Evolutionary conservation across 2,329 filamentous ascomycete genomes (phyloP).

Genomic region (Verticillium isaacii): DNA sequence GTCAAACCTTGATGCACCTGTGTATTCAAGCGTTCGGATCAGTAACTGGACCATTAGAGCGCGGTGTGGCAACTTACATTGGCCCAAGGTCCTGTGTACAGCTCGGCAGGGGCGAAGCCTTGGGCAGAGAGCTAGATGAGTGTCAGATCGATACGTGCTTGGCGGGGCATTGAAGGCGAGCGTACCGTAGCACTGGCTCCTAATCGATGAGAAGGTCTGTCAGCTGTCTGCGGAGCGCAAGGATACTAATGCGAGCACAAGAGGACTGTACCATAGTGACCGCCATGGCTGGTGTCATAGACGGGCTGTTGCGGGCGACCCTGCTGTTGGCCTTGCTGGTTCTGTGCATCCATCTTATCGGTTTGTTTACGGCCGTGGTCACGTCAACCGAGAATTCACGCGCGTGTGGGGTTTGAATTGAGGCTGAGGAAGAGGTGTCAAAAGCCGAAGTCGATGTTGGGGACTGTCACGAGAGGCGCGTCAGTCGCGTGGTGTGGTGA

Average conservation of each 20-base stretch:
- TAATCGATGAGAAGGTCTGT: constrained; percentile 25
- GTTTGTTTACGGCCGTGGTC: not conserved
- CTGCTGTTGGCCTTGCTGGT: constrained; percentile 34
- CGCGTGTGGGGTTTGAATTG: too few species aligned
- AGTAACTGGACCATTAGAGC: not conserved
- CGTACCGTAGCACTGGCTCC: constrained; percentile 66
- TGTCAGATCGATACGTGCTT: not conserved
- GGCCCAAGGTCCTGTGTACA: constrained; percentile 91
- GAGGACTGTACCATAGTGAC: constrained; percentile 65
- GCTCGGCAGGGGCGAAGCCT: constrained; percentile 85
- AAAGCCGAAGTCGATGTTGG: too few species aligned
- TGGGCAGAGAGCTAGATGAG: constrained; percentile 68
- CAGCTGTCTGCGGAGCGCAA: constrained; percentile 9
- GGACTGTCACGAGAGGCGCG: too few species aligned
- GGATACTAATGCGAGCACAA: constrained; percentile 15
- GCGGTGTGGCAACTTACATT: constrained; percentile 59
- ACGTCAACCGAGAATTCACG: too few species aligned
- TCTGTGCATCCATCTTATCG: constrained; percentile 17
- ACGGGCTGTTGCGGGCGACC: constrained; percentile 56
- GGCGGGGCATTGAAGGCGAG: not conserved
- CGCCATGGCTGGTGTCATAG: constrained; percentile 71
- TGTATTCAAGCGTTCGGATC: not conserved
- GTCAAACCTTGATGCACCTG: constrained; percentile 93
- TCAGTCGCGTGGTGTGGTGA: too few species aligned
- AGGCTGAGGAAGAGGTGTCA: too few species aligned